Conservation (phyloP, 305 asterid species). For the Fraxinus xanthoxyloides region DNA sequence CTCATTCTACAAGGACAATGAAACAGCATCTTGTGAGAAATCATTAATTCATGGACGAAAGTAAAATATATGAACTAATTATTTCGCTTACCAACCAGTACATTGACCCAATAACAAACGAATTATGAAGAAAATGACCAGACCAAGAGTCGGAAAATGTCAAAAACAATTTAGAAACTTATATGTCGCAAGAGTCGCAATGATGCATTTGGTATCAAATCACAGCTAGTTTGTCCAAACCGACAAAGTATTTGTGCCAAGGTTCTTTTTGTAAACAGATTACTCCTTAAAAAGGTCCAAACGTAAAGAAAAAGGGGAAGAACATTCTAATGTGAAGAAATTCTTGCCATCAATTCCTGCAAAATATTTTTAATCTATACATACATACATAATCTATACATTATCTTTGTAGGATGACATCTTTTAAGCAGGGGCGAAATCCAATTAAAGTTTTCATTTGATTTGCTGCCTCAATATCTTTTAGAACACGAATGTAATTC, state of each 20-base stretch:
- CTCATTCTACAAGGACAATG: constrained; percentile 57
- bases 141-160: not conserved
- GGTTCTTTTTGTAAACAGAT: not conserved
- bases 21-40: constrained; percentile 23
- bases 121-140: not conserved
- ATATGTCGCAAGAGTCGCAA: not conserved
- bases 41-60: constrained; percentile 1
- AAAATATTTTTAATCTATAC: too few species aligned
- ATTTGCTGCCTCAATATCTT: not conserved
- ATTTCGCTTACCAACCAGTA: not conserved
- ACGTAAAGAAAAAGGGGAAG: not conserved
- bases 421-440: not conserved
- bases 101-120: not conserved
- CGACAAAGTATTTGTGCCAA: not conserved
- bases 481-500: not conserved
- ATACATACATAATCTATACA: too few species aligned
- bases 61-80: not conserved
- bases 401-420: not conserved
- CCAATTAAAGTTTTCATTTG: not conserved
- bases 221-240: not conserved
- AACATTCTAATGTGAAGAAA: not conserved
- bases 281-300: too few species aligned
- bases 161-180: not conserved
- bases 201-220: not conserved
- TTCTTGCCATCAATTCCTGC: not conserved